Evolutionary conservation across 2,329 filamentous ascomycete genomes (phyloP).

Genomic region (Clarireedia homoeocarpa): DNA sequence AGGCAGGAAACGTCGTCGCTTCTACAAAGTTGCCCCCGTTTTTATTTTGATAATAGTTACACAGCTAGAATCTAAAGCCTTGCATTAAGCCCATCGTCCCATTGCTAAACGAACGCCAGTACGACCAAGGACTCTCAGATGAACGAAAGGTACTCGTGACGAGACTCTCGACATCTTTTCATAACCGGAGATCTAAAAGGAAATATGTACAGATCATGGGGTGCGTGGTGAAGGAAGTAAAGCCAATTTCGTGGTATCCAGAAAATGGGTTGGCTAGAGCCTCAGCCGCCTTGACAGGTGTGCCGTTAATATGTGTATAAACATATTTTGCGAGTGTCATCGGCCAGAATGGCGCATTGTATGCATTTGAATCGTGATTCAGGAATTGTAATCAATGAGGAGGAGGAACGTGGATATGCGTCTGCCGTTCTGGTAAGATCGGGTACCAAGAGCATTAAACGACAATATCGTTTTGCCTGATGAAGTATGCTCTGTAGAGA

Average conservation of each 20-base stretch:
- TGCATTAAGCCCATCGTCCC: background rate
- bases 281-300: background rate
- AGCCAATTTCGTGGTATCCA: conserved; percentile 2
- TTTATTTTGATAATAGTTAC: background rate
- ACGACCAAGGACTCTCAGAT: background rate
- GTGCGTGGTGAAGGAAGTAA: background rate
- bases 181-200: conserved; percentile 3
- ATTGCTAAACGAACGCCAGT: conserved; percentile 7
- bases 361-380: background rate
- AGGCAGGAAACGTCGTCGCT: background rate
- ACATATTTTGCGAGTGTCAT: background rate
- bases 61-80: background rate
- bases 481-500: conserved; percentile 49
- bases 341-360: background rate
- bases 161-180: background rate
- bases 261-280: conserved; percentile 1
- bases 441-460: conserved; percentile 15
- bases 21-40: background rate
- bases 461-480: conserved; percentile 41
- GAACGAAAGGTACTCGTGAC: background rate
- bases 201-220: conserved; percentile 14
- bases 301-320: background rate
- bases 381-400: background rate
- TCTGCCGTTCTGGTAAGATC: background rate
- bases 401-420: background rate